These are phyloP conservation scores for Trichoderma sp. DNA, from an alignment of 2,329 filamentous ascomycete species.

Conservation along the genomic window DNA sequence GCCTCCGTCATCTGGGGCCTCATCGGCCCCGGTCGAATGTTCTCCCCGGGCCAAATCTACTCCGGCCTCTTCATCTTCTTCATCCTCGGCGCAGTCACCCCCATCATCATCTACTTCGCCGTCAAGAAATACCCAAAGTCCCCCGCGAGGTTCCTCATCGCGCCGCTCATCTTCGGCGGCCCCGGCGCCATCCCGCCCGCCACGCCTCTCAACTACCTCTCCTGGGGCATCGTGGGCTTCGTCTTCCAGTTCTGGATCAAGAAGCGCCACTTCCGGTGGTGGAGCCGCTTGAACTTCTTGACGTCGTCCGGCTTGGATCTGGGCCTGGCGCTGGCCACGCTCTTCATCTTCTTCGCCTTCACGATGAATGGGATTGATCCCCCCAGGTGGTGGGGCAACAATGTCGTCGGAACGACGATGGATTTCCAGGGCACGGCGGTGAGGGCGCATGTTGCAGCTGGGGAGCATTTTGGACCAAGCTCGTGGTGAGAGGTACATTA, in stretches of 20 bases:
- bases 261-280: constrained; percentile 63
- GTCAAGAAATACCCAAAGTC: constrained; percentile 51
- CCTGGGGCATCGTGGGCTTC: constrained; percentile 69
- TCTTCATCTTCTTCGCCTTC: constrained; percentile 69
- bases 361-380: constrained; percentile 59
- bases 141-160: constrained; percentile 52
- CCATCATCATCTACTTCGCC: constrained; percentile 50
- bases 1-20: constrained; percentile 67
- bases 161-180: constrained; percentile 61
- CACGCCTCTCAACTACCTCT: constrained; percentile 69
- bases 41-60: constrained; percentile 61
- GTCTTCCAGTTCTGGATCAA: constrained; percentile 68
- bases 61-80: constrained; percentile 59
- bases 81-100: constrained; percentile 50
- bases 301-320: constrained; percentile 68
- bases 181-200: constrained; percentile 59
- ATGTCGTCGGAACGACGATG: constrained; percentile 56
- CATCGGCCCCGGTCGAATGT: constrained; percentile 61
- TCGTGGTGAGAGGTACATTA: constrained; percentile 41
- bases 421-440: constrained; percentile 59
- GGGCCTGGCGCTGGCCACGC: constrained; percentile 62
- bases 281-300: constrained; percentile 70
- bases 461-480: constrained; percentile 59
- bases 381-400: constrained; percentile 69
- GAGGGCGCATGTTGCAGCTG: constrained; percentile 49